Evolutionary conservation across 2,329 filamentous ascomycete species (phyloP).

Genomic region (Amylocarpus encephaloides): DNA sequence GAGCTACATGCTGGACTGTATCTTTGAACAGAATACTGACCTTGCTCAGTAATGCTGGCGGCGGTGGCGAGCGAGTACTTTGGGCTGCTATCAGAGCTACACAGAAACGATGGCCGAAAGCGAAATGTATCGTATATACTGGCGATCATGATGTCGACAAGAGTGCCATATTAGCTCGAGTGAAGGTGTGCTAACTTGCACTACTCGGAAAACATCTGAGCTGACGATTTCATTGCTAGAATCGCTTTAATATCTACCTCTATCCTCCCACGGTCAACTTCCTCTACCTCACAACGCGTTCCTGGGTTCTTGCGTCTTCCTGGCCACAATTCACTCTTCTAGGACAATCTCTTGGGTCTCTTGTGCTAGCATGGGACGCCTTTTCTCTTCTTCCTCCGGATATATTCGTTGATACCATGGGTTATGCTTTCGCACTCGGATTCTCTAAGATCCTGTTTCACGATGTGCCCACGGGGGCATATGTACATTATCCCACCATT

Average conservation of each 20-base stretch:
- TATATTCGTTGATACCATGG: constrained; percentile 96
- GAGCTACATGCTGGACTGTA: not conserved
- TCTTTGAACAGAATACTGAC: constrained; percentile 6
- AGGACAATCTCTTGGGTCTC: constrained; percentile 85
- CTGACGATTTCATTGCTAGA: constrained; percentile 37
- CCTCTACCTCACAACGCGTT: constrained; percentile 81
- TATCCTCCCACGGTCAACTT: constrained; percentile 78
- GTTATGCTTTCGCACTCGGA: constrained; percentile 85
- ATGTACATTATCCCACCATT: constrained; percentile 97
- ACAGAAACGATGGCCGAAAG: constrained; percentile 80
- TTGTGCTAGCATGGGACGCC: constrained; percentile 84
- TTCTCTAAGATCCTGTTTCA: constrained; percentile 78
- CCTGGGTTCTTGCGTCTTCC: constrained; percentile 77
- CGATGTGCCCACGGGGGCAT: constrained; percentile 75
- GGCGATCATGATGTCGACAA: constrained; percentile 89
- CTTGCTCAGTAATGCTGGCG: constrained; percentile 73
- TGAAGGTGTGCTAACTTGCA: constrained; percentile 49
- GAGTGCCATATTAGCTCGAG: constrained; percentile 66
- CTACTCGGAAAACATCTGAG: not conserved
- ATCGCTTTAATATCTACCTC: constrained; percentile 87
- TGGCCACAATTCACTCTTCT: constrained; percentile 91
- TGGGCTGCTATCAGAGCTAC: constrained; percentile 94
- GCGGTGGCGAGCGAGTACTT: constrained; percentile 89
- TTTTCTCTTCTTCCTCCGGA: constrained; percentile 90
- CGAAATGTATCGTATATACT: constrained; percentile 89